Base-by-base conservation (phyloP, 2,329 filamentous ascomycete genomes). In the Aotearoamyces nothofagi region DNA sequence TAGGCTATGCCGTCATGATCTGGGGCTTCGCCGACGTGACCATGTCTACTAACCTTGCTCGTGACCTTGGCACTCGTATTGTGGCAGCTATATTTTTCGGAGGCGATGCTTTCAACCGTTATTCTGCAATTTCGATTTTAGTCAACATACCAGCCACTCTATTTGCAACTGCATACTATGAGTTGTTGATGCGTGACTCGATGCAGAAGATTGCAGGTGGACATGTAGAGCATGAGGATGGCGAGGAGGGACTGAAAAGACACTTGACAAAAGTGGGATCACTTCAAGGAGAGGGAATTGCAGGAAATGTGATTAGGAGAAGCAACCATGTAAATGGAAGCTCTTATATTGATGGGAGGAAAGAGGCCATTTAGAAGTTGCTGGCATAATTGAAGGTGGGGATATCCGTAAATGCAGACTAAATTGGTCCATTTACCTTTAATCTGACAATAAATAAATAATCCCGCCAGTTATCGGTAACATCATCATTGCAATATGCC, bases 81-180 rank as follows among this genome's bases (percentile, higher is more conserved):
- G 66, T 71, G 1, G 66, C 63, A 5, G 63, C 63, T 10, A 69
- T 70, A 34, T 69, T 70, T 47, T 67, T 56, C 37, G 63, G 63
- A 27, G 41, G 52, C 8, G 61, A 65, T 34, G 60, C 57, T 3
- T 67, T 67, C 39, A 47, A 47, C 7, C 56, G 53, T 15, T 69
- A 69, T 39, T 49, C 56, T 3, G 63, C 63, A 46, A 69, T 71
- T 26, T 50, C 56, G 1, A 60, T 71, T 22, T 46, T 71, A 5
- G 62, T 66, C 34, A 70, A 69, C 37, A 49, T 72, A 3, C 66
- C 66, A 0, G 66, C 66, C 0, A 70, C 66, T 3, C 40, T 72
- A 1, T 61, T 68, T 31, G 63, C 62, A 0, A 68, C 63, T 0
- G 52, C 45, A 1, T 64, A 62, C 35, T 71, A 70, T 40, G 66